phyloP scores from a whole-genome alignment of 73 alveolate genomes.

The Tetrahymena malaccensis region DNA sequence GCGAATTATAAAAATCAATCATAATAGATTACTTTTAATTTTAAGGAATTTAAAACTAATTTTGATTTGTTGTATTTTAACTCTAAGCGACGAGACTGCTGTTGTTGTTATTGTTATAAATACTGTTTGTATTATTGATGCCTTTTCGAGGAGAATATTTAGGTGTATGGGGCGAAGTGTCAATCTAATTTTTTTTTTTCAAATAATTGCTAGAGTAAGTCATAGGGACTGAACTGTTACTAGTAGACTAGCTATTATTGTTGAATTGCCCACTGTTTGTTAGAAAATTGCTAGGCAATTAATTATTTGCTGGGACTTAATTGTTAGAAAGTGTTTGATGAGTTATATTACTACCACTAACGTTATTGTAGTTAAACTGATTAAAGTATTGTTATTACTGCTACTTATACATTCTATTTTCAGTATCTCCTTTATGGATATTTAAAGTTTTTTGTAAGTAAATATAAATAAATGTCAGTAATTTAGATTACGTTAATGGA shows the following conservation, averaged over 20 bases:
- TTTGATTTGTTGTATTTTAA: not conserved
- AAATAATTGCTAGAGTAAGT: not conserved
- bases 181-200: not conserved
- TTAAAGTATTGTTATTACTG: not conserved
- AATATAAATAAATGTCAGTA: too few relatives aligned
- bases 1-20: not conserved
- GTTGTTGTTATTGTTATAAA: not conserved
- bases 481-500: not conserved
- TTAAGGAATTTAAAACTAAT: not conserved
- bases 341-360: not conserved
- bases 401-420: not conserved
- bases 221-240: not conserved
- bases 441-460: not conserved
- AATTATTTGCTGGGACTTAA: not conserved
- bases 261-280: not conserved
- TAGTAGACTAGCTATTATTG: not conserved
- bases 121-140: not conserved
- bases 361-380: not conserved
- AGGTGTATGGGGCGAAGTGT: not conserved
- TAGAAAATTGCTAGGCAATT: not conserved
- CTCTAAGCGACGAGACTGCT: not conserved
- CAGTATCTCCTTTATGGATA: not conserved
- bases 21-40: not conserved
- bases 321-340: not conserved
- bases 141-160: not conserved